phyloP scores from a whole-genome alignment of 2,329 filamentous ascomycete species.

The Lachnellula hyalina region DNA sequence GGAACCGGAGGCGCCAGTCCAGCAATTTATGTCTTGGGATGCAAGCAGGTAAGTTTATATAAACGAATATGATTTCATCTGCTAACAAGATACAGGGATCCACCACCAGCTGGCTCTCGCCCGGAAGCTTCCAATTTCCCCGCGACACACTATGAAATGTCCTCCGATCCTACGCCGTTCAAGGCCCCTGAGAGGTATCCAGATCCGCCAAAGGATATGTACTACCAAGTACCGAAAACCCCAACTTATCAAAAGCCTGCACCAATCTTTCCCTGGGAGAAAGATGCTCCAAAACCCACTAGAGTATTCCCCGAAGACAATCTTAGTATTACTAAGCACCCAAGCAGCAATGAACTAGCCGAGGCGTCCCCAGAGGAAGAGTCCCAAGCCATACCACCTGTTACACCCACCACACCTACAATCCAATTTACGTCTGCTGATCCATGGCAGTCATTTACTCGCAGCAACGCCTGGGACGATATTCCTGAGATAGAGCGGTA shows the following conservation, averaged over 20 bases:
- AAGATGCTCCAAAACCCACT: slow-evolving; percentile 53
- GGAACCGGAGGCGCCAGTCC: slow-evolving; percentile 8
- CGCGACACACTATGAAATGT: slow-evolving; percentile 76
- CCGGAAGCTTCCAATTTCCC: slow-evolving; percentile 87
- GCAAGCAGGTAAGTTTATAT: slow-evolving; percentile 43
- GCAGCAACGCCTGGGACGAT: slow-evolving; percentile 88
- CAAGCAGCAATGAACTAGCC: slow-evolving; percentile 32
- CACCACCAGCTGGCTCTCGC: slow-evolving; percentile 60
- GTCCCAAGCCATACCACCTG: slow-evolving; percentile 32
- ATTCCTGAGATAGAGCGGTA: slow-evolving; percentile 84
- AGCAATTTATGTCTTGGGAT: slow-evolving; percentile 35
- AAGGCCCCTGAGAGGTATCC: slow-evolving; percentile 72
- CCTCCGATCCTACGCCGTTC: slow-evolving; percentile 67
- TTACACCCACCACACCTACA: slow-evolving; percentile 45
- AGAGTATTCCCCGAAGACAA: slow-evolving; percentile 61
- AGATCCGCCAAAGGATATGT: slow-evolving; percentile 81
- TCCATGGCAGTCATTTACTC: slow-evolving; percentile 68
- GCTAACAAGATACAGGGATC: slow-evolving; percentile 31
- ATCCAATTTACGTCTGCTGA: slow-evolving; percentile 45
- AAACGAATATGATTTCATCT: slow-evolving; percentile 23
- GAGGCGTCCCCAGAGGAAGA: slow-evolving; percentile 34
- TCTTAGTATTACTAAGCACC: slow-evolving; percentile 25
- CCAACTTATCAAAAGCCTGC: slow-evolving; percentile 55
- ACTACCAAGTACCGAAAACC: slow-evolving; percentile 70
- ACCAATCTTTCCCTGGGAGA: slow-evolving; percentile 90